Conservation (phyloP, 768 basidiomycete species). For the Naganishia vishniacii region DNA sequence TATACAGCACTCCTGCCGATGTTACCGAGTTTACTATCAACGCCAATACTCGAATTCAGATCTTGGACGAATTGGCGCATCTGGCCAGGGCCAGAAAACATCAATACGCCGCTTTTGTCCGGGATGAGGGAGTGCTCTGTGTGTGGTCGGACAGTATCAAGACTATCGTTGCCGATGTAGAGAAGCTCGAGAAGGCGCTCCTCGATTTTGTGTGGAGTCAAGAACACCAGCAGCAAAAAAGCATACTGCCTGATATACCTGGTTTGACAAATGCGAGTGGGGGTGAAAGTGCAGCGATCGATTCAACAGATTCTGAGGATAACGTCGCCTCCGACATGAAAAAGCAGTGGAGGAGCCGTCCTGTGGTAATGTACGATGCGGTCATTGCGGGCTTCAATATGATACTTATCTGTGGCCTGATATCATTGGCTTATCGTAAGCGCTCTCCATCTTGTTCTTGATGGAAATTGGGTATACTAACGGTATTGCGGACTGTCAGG, state of each 20-base stretch:
- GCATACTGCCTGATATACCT: conserved; percentile 32
- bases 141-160: conserved; percentile 80
- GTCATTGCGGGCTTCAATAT: conserved; percentile 40
- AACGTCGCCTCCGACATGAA: conserved; percentile 32
- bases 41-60: conserved; percentile 73
- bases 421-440: conserved; percentile 45
- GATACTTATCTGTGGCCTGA: conserved; percentile 35
- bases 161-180: conserved; percentile 60
- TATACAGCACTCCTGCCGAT: conserved; percentile 31
- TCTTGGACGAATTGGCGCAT: conserved; percentile 69
- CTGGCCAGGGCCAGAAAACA: conserved; percentile 79
- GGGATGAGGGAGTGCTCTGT: conserved; percentile 75
- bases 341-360: conserved; percentile 36
- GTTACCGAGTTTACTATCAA: conserved; percentile 55
- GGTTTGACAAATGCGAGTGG: conserved; percentile 18
- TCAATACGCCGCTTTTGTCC: conserved; percentile 80
- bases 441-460: too few species aligned
- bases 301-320: conserved; percentile 41
- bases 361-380: conserved; percentile 41
- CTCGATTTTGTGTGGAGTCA: conserved; percentile 74
- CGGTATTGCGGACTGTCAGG: conserved; percentile 49
- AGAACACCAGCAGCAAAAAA: conserved; percentile 37
- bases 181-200: conserved; percentile 60
- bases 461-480: conserved; percentile 50
- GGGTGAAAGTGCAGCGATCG: conserved; percentile 38